These are phyloP conservation scores for Cutaneotrichosporon sp. DNA, from an alignment of 1,284 basidiomycete genomes.

Conservation along the genomic window DNA sequence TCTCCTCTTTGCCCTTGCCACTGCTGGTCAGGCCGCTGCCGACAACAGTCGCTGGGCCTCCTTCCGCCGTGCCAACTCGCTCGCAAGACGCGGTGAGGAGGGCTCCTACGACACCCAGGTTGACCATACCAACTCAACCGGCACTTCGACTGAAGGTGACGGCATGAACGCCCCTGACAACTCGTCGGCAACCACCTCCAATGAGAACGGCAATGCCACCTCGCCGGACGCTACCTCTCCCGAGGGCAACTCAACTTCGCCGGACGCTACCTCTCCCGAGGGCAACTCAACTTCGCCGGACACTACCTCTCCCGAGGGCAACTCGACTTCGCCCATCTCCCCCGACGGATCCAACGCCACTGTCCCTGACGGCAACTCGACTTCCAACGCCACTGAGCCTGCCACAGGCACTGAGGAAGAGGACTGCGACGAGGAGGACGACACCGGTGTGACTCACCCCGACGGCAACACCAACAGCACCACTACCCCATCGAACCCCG, in stretches of 20 bases:
- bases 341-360: neutral
- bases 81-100: slow-evolving; percentile 1
- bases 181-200: neutral
- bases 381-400: neutral
- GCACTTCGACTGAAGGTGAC: neutral
- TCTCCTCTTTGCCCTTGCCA: slow-evolving; percentile 15
- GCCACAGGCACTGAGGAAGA: slow-evolving; percentile 10
- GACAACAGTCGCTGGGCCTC: slow-evolving; percentile 6
- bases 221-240: neutral
- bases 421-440: neutral
- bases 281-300: neutral
- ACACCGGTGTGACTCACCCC: no score
- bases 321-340: neutral
- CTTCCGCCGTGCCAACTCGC: slow-evolving; percentile 2
- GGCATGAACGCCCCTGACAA: neutral
- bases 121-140: neutral
- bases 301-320: neutral
- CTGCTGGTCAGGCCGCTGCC: slow-evolving; percentile 17
- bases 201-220: slow-evolving; percentile 2
- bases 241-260: neutral
- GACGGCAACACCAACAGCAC: neutral
- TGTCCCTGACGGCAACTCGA: neutral
- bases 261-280: neutral
- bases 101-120: neutral
- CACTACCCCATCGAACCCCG: neutral